These are phyloP conservation scores for Plasmodium inui DNA, from an alignment of 169 alveolate species.

Conservation along the genomic window DNA sequence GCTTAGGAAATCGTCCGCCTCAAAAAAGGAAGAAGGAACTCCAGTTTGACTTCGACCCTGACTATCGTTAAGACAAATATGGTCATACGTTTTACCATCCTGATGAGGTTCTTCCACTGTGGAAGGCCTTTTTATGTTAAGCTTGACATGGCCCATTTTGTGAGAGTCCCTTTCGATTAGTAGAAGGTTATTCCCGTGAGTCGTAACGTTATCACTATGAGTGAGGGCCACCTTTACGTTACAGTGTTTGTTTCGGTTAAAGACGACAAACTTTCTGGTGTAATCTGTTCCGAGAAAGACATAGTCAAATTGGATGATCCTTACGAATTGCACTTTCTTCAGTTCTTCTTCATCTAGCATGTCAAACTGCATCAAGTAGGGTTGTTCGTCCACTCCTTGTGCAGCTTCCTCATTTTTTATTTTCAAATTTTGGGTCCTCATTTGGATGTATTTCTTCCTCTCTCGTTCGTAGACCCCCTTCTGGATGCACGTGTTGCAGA, in stretches of 20 bases:
- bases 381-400: neutral
- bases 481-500: slow-evolving; percentile 19
- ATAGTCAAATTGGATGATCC: slow-evolving; percentile 15
- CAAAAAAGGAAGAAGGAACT: neutral
- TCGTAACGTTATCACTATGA: slow-evolving; percentile 20
- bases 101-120: neutral
- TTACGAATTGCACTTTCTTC: slow-evolving; percentile 13
- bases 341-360: slow-evolving; percentile 31
- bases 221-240: neutral
- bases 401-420: neutral
- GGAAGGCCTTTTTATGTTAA: neutral
- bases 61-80: neutral
- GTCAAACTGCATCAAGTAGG: neutral
- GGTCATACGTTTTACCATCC: neutral
- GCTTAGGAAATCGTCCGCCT: neutral
- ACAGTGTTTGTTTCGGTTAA: slow-evolving; percentile 11
- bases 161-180: neutral
- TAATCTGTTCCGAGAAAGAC: slow-evolving; percentile 13
- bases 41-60: neutral
- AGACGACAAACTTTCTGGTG: neutral
- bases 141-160: neutral
- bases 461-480: slow-evolving; percentile 22
- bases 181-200: neutral
- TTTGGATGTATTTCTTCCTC: slow-evolving; percentile 35
- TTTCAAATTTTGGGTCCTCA: slow-evolving; percentile 4